Conservation (phyloP, 805 yeast species). For the Kazachstania psychrophila region DNA sequence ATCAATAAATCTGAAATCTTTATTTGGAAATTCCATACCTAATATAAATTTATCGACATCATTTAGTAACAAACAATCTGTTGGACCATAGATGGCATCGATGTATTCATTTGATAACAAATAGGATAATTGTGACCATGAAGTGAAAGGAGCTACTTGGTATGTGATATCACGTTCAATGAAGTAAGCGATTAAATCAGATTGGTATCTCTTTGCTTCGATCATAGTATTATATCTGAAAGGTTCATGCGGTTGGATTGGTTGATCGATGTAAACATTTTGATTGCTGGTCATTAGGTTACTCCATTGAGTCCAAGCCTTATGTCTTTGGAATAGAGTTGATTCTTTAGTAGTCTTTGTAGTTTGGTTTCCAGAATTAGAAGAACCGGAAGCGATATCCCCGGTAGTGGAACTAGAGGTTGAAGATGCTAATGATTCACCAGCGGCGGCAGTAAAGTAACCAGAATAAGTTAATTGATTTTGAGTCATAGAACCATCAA, state of each 20-base stretch:
- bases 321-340: slow-evolving; percentile 36
- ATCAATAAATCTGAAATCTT: slow-evolving; percentile 60
- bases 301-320: slow-evolving; percentile 39
- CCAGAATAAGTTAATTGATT: slow-evolving; percentile 28
- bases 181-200: slow-evolving; percentile 51
- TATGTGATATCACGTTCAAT: slow-evolving; percentile 49
- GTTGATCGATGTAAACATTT: slow-evolving; percentile 27
- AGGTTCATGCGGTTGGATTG: slow-evolving; percentile 34
- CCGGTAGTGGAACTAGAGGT: background rate
- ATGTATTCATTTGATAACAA: slow-evolving; percentile 47
- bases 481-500: slow-evolving; percentile 51
- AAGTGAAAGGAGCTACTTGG: slow-evolving; percentile 71
- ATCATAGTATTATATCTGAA: slow-evolving; percentile 48
- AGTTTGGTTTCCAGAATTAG: slow-evolving; percentile 2
- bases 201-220: slow-evolving; percentile 40
- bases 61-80: slow-evolving; percentile 58
- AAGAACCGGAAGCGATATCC: background rate
- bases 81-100: slow-evolving; percentile 76
- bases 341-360: slow-evolving; percentile 22
- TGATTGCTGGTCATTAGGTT: slow-evolving; percentile 30
- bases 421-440: slow-evolving; percentile 14
- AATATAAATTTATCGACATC: slow-evolving; percentile 63
- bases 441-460: slow-evolving; percentile 18
- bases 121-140: slow-evolving; percentile 74
- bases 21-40: slow-evolving; percentile 56